Base-by-base conservation (phyloP, 1,139 yeast species). In the Diutina catenulata region DNA sequence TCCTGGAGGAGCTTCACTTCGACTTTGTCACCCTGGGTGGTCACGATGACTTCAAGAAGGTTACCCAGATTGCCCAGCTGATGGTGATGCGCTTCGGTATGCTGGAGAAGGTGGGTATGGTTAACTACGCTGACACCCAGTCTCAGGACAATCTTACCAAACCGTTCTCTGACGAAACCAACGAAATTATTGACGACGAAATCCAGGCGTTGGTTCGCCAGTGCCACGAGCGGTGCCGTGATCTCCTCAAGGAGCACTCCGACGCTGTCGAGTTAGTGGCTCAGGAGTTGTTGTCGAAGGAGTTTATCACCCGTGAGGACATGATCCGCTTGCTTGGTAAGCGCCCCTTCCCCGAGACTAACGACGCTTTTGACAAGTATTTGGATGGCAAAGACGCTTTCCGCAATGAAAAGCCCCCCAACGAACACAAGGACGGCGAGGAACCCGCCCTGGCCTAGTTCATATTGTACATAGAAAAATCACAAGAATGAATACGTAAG, bases 21-120 rank as follows among this genome's bases (percentile, higher is more conserved):
- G 72, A 74, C 33, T 76, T 88, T 4, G 96, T 91, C 15, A 88
- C 97, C 3, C 79, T 94, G 41, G 98, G 98, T 45, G 98, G 95
- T 0, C 78, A 86, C 39, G 96, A 91, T 55, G 98, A 91, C 56
- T 91, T 91, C 67, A 86, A 87, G 55, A 88, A 91, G 58, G 95
- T 91, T n/a, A 91, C 97, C 1, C 75, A 75, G 45, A 84, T 91
- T 74, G 98, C 98, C 5, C 81, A 80, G 43, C 75, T 84, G 19
- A 91, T 91, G 97, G 96, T 91, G 25, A 74, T 88, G 33, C 73
- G 80, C 47, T 74, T 83, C 49, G 99, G 99, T 26, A 87, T 91
- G 96, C 82, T 95, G 10, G 62, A 70, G 31, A 74, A 76, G 52
- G 72, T 93, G 37, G 98, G 98, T 8, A 76, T 83, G 56, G 74